Base-by-base conservation (phyloP, 2,329 filamentous ascomycete genomes). In the Thermomyces lanuginosus region DNA sequence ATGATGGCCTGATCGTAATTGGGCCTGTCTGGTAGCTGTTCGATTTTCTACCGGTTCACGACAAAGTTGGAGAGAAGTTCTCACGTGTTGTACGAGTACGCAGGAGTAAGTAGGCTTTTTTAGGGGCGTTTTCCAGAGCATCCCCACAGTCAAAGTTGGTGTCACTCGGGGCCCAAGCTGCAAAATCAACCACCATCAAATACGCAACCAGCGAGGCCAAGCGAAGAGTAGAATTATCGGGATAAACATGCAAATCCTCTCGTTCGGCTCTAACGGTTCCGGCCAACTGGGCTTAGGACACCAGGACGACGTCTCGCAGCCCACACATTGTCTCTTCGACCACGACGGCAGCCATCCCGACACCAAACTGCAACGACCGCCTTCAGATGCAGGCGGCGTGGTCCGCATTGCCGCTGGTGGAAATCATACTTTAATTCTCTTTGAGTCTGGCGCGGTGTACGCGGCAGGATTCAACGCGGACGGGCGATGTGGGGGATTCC, bases 401-500 rank as follows among this genome's bases (percentile, higher is more conserved):
- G 22, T 28, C 8, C 40, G 45, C 8, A 59, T 75, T 14, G 54
- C 46, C 22, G 63, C 80, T 5, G 86, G 86, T 3, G 84, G 84
- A 1, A 93, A 93, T 44, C 86, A 93, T 49, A 91, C 82, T 0
- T 55, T 93, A 3, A 48, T 92, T 6, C 58, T 83, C 7, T 69
- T 66, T n/a, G 44, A 58, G 3, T 46, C 59, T 14, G 74, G 75
- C 0, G 39, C 55, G 1, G 56, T 84, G 0, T 77, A 69, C 42
- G 72, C 68, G 42, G 65, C 71, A 23, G 83, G 83, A 1, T 67
- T 74, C 32, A 59, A 68, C 44, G 44, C 36, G 5, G 55, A 62
- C 38, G 54, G 55, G 4, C 55, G 64, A 33, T 59, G 61, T 31
- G 56, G 49, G 8, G 22, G 26, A 22, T 5, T 16, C 3, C 9